These are phyloP conservation scores for Pseudotulostoma volvatum DNA, from an alignment of 495 filamentous ascomycete genomes.

Conservation along the genomic window DNA sequence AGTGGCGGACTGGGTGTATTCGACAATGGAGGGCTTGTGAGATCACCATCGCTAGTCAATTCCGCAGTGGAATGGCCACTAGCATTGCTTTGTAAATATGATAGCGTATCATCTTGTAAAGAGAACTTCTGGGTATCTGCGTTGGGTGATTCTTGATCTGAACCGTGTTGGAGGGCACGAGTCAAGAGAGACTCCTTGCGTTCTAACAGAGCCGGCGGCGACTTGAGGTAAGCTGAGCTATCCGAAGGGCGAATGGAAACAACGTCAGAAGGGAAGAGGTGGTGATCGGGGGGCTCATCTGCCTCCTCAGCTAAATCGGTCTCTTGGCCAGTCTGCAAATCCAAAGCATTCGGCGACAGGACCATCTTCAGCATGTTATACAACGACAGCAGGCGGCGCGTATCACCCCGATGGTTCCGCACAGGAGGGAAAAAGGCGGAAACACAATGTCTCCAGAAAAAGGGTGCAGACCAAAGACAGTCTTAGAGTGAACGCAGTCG, in stretches of 20 bases:
- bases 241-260: conserved; percentile 18
- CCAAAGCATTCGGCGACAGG: conserved; percentile 25
- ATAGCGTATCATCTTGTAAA: conserved; percentile 24
- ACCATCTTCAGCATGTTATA: conserved; percentile 33
- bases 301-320: conserved; percentile 32
- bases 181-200: conserved; percentile 65
- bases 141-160: conserved; percentile 31
- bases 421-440: conserved; percentile 9
- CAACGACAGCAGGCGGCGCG: conserved; percentile 25
- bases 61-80: conserved; percentile 72
- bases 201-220: conserved; percentile 23
- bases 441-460: no score
- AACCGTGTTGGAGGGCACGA: conserved; percentile 52
- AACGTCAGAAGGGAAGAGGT: conserved; percentile 17
- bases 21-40: conserved; percentile 80
- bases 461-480: no score
- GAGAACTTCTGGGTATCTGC: conserved; percentile 11
- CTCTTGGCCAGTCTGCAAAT: conserved; percentile 22
- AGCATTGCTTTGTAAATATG: conserved; percentile 60
- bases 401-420: conserved; percentile 20
- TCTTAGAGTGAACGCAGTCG: no score
- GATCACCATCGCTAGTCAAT: conserved; percentile 76
- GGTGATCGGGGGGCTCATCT: conserved; percentile 35
- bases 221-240: conserved; percentile 21
- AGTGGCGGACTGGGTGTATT: conserved; percentile 76